Evolutionary conservation across 768 basidiomycete genomes (phyloP), one percentile per base, ranked within the genome.

Genomic region (Pleurotus tuber-regium): DNA sequence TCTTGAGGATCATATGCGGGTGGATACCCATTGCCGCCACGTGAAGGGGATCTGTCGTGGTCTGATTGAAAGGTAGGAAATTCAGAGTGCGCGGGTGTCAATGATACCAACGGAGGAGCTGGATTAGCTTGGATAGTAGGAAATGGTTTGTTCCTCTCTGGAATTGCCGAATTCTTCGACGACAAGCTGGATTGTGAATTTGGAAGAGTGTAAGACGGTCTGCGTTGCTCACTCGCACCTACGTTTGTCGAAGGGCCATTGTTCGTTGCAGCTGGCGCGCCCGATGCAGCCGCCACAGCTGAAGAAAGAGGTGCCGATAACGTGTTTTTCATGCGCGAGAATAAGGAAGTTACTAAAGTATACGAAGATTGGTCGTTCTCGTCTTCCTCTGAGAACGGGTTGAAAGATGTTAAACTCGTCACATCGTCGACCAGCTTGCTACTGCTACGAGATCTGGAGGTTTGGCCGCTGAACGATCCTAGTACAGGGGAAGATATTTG

Each of bases 361-460:
- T 91, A 92, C 12, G 89, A 92, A 6, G 89, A 87, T 59, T 89
- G 86, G 57, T 92, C 91, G 63, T 90, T 82, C 67, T 93, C 92
- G 63, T 93, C 91, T 64, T 94, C 92, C 63, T 92, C 89, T n/a
- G 88, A 83, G 72, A 92, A 94, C 4, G 90, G 90, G 64, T 93
- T 93, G 76, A 88, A 92, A 43, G 89, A 89, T 24, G 92, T 94
- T 51, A 94, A 70, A 61, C 83, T 82, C 39, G 79, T 77, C 38
- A 85, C 77, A 73, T 89, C 89, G 60, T 77, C 74, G 29, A 62
- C 59, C 44, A 85, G 65, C 60, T 77, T 84, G 26, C 78, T 77
- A 65, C 76, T 83, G 66, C 81, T 83, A 57, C 83, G 76, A 10
- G 86, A 86, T 61, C 83, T 73, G 18, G 78, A 80, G 9, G 79